phyloP scores from a whole-genome alignment of 2,329 filamentous ascomycete species.

The Aspergillus pseudoviridinutans region DNA sequence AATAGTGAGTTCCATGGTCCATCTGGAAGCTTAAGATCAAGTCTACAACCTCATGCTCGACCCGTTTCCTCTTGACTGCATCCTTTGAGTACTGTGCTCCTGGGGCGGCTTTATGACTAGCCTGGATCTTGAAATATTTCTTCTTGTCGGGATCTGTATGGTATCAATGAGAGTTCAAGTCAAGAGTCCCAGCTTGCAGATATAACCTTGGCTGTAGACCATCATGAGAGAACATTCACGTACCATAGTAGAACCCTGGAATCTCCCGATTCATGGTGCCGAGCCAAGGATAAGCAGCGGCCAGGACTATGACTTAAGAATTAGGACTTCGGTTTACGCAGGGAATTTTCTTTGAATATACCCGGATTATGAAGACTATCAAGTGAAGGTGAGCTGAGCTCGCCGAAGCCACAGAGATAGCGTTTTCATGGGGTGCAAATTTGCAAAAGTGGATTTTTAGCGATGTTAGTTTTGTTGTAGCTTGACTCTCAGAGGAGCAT shows the following conservation, averaged over 20 bases:
- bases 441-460: not conserved
- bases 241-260: slow-evolving; percentile 34
- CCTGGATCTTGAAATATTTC: slow-evolving; percentile 66
- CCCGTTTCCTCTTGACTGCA: slow-evolving; percentile 54
- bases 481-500: not conserved
- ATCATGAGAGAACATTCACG: slow-evolving; percentile 1
- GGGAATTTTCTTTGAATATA: not conserved
- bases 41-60: slow-evolving; percentile 37
- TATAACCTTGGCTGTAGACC: not conserved
- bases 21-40: not conserved
- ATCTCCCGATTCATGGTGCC: slow-evolving; percentile 28
- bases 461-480: not conserved
- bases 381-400: not conserved
- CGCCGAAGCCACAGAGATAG: not conserved
- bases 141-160: slow-evolving; percentile 49
- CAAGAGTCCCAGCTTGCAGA: not conserved
- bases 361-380: not conserved
- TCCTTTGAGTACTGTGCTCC: slow-evolving; percentile 54
- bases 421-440: not conserved
- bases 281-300: not conserved
- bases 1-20: slow-evolving; percentile 3
- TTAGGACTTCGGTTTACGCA: not conserved
- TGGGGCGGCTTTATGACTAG: slow-evolving; percentile 48
- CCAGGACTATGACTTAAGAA: not conserved
- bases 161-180: not conserved